Base-by-base conservation (phyloP, 2,329 filamentous ascomycete species). In the Colletotrichum tanaceti region DNA sequence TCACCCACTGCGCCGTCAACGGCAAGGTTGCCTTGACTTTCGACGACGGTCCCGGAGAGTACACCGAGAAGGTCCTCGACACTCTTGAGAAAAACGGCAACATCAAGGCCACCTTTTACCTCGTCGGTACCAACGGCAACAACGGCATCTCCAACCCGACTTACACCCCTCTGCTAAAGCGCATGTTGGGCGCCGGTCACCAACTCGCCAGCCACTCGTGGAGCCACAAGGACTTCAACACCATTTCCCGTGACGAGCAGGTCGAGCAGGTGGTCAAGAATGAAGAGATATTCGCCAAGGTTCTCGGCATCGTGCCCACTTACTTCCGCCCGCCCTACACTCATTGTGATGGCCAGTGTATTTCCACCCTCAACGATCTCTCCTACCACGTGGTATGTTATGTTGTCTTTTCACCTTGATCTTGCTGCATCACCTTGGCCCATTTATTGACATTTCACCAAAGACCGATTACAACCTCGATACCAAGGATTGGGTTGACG, bases 191-290 rank as follows among this genome's bases (percentile, higher is more conserved):
- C 4, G 77, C 79, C 46, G 82, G 83, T 44, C 84, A 86, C 72
- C 84, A 86, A 58, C 75, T 86, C 43, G 84, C 77, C 55, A 81
- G 79, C 58, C 84, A 86, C 73, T 84, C 82, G 1, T 85, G 79
- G 80, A 79, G 79, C n/a, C 83, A 86, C 72, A 74, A 78, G 61
- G 79, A 85, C 70, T 77, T 84, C 18, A 77, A 75, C 58, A 71
- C 73, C 24, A 70, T 84, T 61, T 76, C 73, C 1, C 75, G 76
- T 24, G 69, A 74, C 20, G 76, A 78, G 57, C 76, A 79, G 59
- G 72, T 73, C 20, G 70, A 77, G 47, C 80, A 86, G 71, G 81
- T 85, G 73, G 71, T 80, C 50, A 79, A 79, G 68, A 81, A 83
- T 71, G 83, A 86, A 73, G 79, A 82, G 55, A 82, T 81, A 1